Percentiles rank a stretch among this genome's conserved stretches.
Evolutionary conservation across 148 eudicot genomes (phyloP).

Genomic region (Diospyros kaki): DNA sequence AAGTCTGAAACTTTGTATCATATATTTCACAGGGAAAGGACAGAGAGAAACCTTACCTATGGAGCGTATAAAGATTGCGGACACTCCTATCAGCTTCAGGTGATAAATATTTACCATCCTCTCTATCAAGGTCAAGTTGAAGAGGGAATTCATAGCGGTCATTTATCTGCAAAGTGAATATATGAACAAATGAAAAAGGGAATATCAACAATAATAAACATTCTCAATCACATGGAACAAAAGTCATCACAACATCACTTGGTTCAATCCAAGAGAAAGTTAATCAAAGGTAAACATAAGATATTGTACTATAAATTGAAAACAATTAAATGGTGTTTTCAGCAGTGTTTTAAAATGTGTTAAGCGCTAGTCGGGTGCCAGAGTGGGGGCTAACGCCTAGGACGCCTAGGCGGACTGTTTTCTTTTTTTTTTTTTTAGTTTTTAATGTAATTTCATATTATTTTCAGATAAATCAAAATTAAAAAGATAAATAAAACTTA

Average conservation of each 20-base stretch:
- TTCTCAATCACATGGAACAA: not conserved
- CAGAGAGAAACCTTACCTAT: conserved; percentile 41
- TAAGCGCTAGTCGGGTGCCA: no score
- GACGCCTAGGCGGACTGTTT: no score
- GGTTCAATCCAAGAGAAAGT: not conserved
- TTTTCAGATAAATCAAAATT: not conserved
- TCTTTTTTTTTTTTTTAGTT: no score
- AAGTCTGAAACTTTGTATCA: not conserved
- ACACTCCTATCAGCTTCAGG: conserved; percentile 83
- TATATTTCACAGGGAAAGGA: not conserved
- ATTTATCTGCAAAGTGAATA: conserved; percentile 53
- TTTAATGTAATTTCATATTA: no score
- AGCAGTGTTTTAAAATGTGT: not conserved
- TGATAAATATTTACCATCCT: conserved; percentile 71
- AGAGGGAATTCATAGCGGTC: conserved; percentile 91
- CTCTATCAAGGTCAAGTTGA: conserved; percentile 86
- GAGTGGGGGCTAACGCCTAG: no score
- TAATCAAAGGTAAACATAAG: not conserved
- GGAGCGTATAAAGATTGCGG: conserved; percentile 80
- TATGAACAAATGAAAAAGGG: not conserved
- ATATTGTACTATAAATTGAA: not conserved
- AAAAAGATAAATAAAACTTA: not conserved
- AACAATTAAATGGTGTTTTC: not conserved
- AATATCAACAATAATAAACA: not conserved
- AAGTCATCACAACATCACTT: not conserved